phyloP scores from a whole-genome alignment of 2,329 filamentous ascomycete species.

The Ceratocystis harringtonii region DNA sequence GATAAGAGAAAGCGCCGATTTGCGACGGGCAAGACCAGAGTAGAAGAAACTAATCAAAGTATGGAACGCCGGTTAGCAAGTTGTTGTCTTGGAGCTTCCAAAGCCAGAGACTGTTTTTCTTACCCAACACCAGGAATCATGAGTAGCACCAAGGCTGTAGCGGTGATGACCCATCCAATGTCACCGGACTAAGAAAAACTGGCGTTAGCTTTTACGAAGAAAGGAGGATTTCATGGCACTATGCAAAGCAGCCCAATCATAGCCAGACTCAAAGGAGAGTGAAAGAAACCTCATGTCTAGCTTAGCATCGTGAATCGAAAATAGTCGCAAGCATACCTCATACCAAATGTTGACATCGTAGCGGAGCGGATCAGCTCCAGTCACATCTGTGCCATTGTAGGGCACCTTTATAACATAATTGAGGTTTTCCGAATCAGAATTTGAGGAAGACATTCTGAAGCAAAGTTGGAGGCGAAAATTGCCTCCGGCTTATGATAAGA shows the following conservation, averaged over 20 bases:
- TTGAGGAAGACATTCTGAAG: conserved; percentile 23
- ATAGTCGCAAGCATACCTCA: conserved; percentile 35
- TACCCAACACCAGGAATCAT: conserved; percentile 84
- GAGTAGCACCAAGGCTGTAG: conserved; percentile 69
- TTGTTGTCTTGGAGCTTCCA: not conserved
- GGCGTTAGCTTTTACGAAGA: not conserved
- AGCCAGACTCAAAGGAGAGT: not conserved
- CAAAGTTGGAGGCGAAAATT: not conserved
- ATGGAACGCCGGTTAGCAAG: not conserved
- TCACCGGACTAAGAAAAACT: conserved; percentile 48
- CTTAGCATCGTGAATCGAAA: not conserved
- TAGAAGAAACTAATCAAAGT: conserved; percentile 54
- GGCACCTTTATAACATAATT: conserved; percentile 34
- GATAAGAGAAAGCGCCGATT: conserved; percentile 77
- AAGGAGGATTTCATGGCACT: too few species aligned
- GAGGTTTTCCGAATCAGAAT: conserved; percentile 29
- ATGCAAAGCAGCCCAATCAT: not conserved
- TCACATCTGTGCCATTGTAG: conserved; percentile 49
- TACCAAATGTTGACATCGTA: conserved; percentile 68
- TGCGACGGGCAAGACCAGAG: conserved; percentile 73
- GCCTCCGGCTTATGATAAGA: not conserved
- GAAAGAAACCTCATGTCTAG: too few species aligned
- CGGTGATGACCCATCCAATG: conserved; percentile 69
- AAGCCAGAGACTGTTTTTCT: conserved; percentile 22
- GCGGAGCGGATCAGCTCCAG: conserved; percentile 52